Evolutionary conservation across 306 rosid genomes (phyloP).

Genomic region (barrel medic (Medicago truncatula)): DNA sequence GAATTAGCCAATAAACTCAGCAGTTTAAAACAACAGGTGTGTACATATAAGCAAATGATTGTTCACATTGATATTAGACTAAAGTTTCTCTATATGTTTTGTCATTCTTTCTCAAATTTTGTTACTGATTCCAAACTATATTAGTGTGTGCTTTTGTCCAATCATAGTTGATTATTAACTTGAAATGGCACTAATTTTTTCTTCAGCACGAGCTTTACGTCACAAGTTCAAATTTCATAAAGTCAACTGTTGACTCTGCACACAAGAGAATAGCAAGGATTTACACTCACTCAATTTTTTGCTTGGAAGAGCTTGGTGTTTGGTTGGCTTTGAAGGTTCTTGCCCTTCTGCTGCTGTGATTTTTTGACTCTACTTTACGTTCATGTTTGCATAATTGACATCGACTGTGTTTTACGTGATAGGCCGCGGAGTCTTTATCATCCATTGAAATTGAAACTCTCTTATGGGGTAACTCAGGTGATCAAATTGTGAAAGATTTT

Average conservation of each 20-base stretch:
- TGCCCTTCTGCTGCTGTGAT: not conserved
- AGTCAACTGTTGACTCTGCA: constrained; percentile 50
- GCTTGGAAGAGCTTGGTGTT: constrained; percentile 78
- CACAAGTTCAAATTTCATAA: constrained; percentile 46
- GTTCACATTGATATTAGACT: too few species aligned
- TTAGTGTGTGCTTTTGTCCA: not conserved
- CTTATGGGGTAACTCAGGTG: constrained; percentile 58
- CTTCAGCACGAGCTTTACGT: constrained; percentile 60
- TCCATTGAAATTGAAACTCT: constrained; percentile 48
- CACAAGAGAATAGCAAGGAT: constrained; percentile 53
- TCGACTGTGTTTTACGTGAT: constrained; percentile 34
- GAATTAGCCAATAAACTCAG: constrained; percentile 43
- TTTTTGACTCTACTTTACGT: constrained; percentile 31
- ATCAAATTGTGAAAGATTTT: constrained; percentile 56
- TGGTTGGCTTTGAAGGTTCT: constrained; percentile 80
- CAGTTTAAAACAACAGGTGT: constrained; percentile 61
- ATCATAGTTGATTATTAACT: constrained; percentile 37
- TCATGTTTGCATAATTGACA: constrained; percentile 29
- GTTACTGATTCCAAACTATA: not conserved
- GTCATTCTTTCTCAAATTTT: not conserved
- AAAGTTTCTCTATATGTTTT: too few species aligned
- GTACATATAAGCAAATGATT: constrained; percentile 30
- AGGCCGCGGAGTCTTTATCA: constrained; percentile 74
- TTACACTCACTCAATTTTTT: constrained; percentile 50
- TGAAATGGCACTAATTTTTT: constrained; percentile 36